phyloP scores from a whole-genome alignment of 1,284 basidiomycete species.

The Cryptococcus sp. region DNA sequence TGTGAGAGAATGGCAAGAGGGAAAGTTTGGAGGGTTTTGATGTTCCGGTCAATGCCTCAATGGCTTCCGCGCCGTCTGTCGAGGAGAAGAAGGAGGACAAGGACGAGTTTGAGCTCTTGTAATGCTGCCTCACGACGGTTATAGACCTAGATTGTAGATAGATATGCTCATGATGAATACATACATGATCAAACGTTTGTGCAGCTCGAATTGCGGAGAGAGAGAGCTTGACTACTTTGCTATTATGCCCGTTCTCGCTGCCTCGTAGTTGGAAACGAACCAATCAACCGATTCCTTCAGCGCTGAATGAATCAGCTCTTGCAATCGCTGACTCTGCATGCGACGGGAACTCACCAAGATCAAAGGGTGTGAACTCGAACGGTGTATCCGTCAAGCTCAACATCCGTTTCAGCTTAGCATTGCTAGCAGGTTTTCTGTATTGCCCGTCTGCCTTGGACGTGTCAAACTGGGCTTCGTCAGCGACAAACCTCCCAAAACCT shows the following conservation, averaged over 20 bases:
- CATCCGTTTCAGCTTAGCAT: conserved; percentile 66
- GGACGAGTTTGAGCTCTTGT: conserved; percentile 1
- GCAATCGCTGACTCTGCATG: too few species aligned
- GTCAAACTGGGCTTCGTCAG: conserved; percentile 36
- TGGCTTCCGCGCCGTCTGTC: neutral
- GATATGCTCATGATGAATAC: too few species aligned
- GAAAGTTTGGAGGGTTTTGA: conserved; percentile 5
- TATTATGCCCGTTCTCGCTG: too few species aligned
- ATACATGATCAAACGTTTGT: too few species aligned
- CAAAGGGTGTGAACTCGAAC: conserved; percentile 81
- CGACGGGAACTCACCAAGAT: conserved; percentile 53
- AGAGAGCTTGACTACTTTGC: too few species aligned
- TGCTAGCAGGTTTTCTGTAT: conserved; percentile 89
- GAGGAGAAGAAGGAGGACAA: conserved; percentile 7
- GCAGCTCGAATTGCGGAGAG: too few species aligned
- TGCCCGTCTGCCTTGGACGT: conserved; percentile 64
- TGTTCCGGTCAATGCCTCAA: conserved; percentile 4
- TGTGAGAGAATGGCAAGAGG: neutral
- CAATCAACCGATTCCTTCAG: conserved; percentile 66
- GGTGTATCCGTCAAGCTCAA: conserved; percentile 52
- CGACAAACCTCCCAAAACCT: neutral
- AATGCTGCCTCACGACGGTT: too few species aligned
- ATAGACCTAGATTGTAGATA: too few species aligned
- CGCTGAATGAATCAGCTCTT: conserved; percentile 53
- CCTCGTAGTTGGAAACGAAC: conserved; percentile 75